These are phyloP conservation scores for thale cress (Arabidopsis thaliana) DNA, from an alignment of 345 rosid genomes.

Conservation along the genomic window DNA sequence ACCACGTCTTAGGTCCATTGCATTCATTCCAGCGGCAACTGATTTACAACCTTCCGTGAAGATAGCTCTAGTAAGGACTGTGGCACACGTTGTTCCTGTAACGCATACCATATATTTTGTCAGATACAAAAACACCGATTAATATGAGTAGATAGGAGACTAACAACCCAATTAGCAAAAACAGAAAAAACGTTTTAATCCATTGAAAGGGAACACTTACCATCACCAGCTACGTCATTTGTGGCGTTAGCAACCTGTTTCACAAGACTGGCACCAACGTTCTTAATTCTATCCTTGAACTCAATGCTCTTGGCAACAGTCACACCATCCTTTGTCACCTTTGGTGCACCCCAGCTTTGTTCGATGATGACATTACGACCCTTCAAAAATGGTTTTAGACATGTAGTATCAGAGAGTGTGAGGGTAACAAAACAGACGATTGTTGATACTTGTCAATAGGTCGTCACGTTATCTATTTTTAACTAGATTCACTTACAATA, in stretches of 20 bases:
- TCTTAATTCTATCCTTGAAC: slow-evolving; percentile 85
- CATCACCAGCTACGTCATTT: slow-evolving; percentile 95
- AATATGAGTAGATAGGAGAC: not conserved
- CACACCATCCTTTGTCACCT: slow-evolving; percentile 98
- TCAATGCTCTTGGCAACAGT: slow-evolving; percentile 99
- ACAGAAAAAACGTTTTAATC: not conserved
- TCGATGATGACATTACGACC: slow-evolving; percentile 95
- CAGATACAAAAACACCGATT: not conserved
- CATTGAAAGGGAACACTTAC: slow-evolving; percentile 48
- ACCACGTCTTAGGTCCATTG: slow-evolving; percentile 95
- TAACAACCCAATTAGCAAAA: not conserved
- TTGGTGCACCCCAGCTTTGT: slow-evolving; percentile 97
- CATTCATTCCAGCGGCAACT: slow-evolving; percentile 96
- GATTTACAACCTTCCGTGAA: slow-evolving; percentile 96
- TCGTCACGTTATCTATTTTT: too few relatives aligned
- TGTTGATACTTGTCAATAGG: not conserved
- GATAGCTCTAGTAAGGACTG: slow-evolving; percentile 86
- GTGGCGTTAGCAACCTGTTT: slow-evolving; percentile 99
- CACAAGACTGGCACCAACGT: slow-evolving; percentile 96
- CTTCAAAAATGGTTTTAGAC: too few relatives aligned
- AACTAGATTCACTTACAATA: not conserved
- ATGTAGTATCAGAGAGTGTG: too few relatives aligned
- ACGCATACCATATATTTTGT: slow-evolving; percentile 9
- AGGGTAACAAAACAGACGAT: too few relatives aligned
- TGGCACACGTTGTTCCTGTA: slow-evolving; percentile 98